These are phyloP conservation scores for Sordariomycetes sp. DNA, from an alignment of 2,329 filamentous ascomycete genomes.

Conservation along the genomic window DNA sequence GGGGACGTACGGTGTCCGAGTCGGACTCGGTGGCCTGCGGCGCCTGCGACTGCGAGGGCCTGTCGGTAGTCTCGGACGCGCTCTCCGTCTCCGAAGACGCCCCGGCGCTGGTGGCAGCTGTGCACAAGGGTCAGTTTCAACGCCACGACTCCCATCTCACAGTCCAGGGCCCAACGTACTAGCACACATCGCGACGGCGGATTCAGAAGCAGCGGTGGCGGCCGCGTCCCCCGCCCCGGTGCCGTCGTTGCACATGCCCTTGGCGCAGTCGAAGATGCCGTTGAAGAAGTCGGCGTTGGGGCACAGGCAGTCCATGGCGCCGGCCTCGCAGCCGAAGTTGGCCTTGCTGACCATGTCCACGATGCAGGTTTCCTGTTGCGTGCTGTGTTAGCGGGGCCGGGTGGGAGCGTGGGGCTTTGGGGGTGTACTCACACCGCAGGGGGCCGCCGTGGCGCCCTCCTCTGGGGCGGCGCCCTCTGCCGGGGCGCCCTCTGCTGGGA, in stretches of 20 bases:
- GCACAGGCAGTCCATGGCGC: constrained; percentile 28
- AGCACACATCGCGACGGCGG: constrained; percentile 16
- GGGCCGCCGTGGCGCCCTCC: background rate
- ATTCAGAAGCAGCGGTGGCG: constrained; percentile 16
- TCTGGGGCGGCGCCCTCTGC: too few relatives aligned
- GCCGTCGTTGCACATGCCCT: constrained; percentile 15
- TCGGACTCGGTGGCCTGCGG: background rate
- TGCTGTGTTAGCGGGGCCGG: too few relatives aligned
- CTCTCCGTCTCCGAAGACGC: background rate
- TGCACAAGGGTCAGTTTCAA: too few relatives aligned
- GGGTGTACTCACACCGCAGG: background rate
- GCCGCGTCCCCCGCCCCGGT: constrained; percentile 8
- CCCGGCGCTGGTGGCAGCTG: background rate
- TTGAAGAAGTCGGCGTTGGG: constrained; percentile 18
- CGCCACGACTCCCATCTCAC: background rate
- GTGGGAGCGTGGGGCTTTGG: background rate
- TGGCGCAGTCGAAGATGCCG: constrained; percentile 29
- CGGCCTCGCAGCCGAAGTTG: constrained; percentile 8
- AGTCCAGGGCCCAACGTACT: constrained; percentile 11
- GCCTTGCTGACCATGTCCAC: background rate
- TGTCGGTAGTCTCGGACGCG: background rate
- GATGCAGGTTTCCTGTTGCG: background rate
- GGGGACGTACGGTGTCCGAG: background rate
- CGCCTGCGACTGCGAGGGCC: constrained; percentile 1
- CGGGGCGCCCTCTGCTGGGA: too few relatives aligned